A percentile compares a stretch with the other conserved stretches of the same genome.
Conservation (phyloP, 75 land plant genomes). For the Sequoia sempervirens region DNA sequence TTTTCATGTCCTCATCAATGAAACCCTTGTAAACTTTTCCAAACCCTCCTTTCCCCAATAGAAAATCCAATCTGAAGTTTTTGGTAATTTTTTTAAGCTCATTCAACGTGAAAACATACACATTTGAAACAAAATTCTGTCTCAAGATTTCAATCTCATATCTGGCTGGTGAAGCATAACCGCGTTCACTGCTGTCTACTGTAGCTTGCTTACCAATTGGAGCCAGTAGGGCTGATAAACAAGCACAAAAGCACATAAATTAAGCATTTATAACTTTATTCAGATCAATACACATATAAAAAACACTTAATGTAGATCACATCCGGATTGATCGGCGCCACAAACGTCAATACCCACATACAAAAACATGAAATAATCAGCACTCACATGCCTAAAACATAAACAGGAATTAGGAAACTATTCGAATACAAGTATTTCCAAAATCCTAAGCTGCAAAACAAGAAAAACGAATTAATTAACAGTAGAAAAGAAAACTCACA, state of each 20-base stretch:
- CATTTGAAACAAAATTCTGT: slow-evolving; percentile 18
- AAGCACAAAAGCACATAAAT: neutral
- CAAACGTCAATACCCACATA: neutral
- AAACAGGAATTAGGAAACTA: neutral
- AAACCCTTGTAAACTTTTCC: no score
- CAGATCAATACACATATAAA: no score
- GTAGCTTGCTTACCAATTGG: neutral
- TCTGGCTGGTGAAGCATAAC: neutral
- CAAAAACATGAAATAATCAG: no score
- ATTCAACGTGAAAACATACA: slow-evolving; percentile 26
- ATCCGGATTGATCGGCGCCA: neutral
- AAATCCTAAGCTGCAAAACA: neutral
- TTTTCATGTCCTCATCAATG: no score
- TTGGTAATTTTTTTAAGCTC: slow-evolving; percentile 36
- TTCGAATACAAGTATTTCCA: neutral
- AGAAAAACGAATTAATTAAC: neutral
- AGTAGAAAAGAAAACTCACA: neutral
- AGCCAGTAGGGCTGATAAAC: neutral
- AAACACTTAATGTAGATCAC: no score
- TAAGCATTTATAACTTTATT: no score
- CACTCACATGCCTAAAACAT: neutral
- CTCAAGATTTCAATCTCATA: neutral
- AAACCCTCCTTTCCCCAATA: no score
- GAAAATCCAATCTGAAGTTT: slow-evolving; percentile 18
- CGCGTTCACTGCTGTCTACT: neutral